These are phyloP conservation scores for Metrosideros polymorpha DNA, from an alignment of 441 rosid genomes.

Conservation along the genomic window DNA sequence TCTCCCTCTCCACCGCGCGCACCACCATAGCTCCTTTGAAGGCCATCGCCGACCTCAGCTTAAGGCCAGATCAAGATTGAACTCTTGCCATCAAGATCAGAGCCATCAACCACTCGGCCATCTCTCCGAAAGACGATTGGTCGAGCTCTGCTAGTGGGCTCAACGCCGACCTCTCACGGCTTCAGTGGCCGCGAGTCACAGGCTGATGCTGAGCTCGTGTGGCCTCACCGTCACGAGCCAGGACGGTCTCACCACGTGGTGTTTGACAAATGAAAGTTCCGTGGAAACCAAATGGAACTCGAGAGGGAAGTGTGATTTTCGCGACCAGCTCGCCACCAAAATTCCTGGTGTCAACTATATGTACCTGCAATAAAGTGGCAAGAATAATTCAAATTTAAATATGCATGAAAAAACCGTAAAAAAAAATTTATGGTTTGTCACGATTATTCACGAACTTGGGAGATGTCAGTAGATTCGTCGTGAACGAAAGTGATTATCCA, in stretches of 20 bases:
- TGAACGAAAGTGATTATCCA: slow-evolving; percentile 42
- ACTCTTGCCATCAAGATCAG: not conserved
- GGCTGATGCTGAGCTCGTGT: not conserved
- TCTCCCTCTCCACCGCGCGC: not conserved
- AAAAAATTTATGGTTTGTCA: not conserved
- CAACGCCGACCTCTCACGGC: not conserved
- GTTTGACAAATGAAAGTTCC: slow-evolving; percentile 24
- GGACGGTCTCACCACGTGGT: not conserved
- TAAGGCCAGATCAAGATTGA: not conserved
- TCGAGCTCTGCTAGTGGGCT: not conserved
- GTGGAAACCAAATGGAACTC: slow-evolving; percentile 50
- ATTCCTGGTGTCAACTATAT: slow-evolving; percentile 24
- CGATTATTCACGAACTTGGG: slow-evolving; percentile 16
- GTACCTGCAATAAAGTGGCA: slow-evolving; percentile 11
- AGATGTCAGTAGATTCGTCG: slow-evolving; percentile 22
- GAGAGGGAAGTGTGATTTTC: slow-evolving; percentile 23
- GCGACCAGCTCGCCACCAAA: slow-evolving; percentile 22
- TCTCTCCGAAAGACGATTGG: no score
- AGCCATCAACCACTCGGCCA: no score
- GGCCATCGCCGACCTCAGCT: not conserved
- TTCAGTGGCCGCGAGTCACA: not conserved
- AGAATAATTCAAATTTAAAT: not conserved
- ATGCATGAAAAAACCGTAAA: not conserved
- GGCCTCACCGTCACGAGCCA: not conserved
- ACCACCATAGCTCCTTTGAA: not conserved